These are phyloP conservation scores for Colletotrichum chrysophilum DNA, from an alignment of 2,329 filamentous ascomycete species.

Conservation along the genomic window DNA sequence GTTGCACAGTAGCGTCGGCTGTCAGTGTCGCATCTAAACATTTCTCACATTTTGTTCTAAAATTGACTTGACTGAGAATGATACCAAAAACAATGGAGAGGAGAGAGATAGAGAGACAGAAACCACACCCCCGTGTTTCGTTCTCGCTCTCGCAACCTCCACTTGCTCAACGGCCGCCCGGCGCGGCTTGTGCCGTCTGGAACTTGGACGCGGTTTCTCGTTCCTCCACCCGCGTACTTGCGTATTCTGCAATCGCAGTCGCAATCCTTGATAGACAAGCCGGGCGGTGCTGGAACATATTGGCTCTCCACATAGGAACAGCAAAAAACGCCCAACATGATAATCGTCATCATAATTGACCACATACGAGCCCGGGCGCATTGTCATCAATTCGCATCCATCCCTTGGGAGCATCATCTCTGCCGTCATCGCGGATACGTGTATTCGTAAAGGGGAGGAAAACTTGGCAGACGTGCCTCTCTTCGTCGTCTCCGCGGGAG, in stretches of 20 bases:
- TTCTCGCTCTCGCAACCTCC: constrained; percentile 10
- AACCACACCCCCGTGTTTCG: neutral
- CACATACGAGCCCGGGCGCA: neutral
- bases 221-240: neutral
- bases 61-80: neutral
- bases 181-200: neutral
- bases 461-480: neutral
- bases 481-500: neutral
- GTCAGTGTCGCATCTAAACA: neutral
- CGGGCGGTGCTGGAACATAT: constrained; percentile 1
- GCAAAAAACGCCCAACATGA: neutral
- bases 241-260: neutral
- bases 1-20: neutral
- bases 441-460: neutral
- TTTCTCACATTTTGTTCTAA: neutral
- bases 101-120: neutral
- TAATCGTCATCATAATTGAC: neutral
- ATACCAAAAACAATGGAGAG: neutral
- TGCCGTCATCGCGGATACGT: constrained; percentile 8
- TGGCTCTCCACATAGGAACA: neutral
- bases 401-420: neutral
- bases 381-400: neutral
- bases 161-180: neutral
- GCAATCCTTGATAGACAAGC: neutral
- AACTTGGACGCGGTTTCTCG: neutral